Conservation (phyloP, 345 rosid genomes). For the Fremontodendron californicum region DNA sequence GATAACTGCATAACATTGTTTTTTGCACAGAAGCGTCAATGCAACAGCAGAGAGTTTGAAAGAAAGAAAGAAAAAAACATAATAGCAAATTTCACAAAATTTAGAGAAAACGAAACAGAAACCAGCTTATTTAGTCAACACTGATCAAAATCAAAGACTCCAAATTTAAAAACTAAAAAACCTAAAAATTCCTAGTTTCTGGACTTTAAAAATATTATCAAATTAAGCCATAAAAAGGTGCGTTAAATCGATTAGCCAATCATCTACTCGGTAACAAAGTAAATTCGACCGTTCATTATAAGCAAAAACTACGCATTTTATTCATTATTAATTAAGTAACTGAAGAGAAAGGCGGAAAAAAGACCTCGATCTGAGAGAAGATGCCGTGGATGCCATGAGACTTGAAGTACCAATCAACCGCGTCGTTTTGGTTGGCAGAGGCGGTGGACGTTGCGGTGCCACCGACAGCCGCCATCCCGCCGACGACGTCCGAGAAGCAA, state of each 20-base stretch:
- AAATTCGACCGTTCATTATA: neutral
- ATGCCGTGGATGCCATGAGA: constrained; percentile 65
- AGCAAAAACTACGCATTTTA: neutral
- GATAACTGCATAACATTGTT: constrained; percentile 55
- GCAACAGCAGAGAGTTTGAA: neutral
- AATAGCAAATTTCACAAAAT: neutral
- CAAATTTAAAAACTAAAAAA: neutral
- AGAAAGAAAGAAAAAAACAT: neutral
- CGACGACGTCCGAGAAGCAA: constrained; percentile 76
- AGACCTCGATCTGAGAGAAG: constrained; percentile 85
- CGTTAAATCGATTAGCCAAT: neutral
- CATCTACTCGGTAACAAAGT: neutral
- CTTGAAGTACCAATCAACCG: constrained; percentile 56
- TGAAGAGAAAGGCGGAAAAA: neutral
- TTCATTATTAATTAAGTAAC: neutral
- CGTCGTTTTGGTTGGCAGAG: constrained; percentile 50
- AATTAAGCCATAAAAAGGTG: neutral
- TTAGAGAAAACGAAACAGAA: neutral
- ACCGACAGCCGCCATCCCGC: constrained; percentile 56
- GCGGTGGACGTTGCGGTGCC: constrained; percentile 38
- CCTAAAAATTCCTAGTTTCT: neutral
- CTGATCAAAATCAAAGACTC: neutral
- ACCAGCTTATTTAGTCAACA: neutral
- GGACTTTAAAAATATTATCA: neutral
- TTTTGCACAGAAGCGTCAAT: constrained; percentile 5